These are phyloP conservation scores for Aegle marmelos DNA, from an alignment of 345 rosid species.

Conservation along the genomic window DNA sequence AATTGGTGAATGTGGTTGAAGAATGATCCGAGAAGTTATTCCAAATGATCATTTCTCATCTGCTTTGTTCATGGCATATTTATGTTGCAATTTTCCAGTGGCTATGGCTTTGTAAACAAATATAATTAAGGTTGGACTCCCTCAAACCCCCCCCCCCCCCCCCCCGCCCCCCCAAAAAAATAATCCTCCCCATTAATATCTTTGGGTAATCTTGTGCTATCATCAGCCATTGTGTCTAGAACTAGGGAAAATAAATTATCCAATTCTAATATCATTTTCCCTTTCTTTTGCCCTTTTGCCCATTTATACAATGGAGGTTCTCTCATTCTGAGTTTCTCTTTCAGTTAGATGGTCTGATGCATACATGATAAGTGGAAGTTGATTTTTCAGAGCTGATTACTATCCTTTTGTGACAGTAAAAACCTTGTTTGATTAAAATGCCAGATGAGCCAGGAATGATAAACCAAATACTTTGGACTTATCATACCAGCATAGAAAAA, in stretches of 20 bases:
- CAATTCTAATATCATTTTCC: not conserved
- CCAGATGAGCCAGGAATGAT: no score
- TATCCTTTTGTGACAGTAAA: not conserved
- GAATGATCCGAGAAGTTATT: slow-evolving; percentile 27
- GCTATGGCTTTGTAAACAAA: slow-evolving; percentile 8
- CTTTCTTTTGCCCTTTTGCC: not conserved
- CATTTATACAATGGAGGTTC: no score
- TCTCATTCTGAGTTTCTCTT: no score
- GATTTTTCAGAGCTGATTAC: not conserved
- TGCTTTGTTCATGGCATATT: slow-evolving; percentile 5
- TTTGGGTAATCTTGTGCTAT: not conserved
- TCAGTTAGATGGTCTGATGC: no score
- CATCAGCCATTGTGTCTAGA: not conserved
- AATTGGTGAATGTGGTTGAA: slow-evolving; percentile 44
- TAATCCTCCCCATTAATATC: not conserved
- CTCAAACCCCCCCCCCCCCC: no score
- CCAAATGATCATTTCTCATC: not conserved
- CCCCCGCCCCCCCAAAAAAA: no score
- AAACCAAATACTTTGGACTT: no score
- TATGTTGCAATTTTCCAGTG: not conserved
- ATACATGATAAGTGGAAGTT: no score
- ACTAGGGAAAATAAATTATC: not conserved
- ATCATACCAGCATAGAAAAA: not conserved
- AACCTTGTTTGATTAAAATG: no score
- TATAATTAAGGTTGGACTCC: not conserved